Evolutionary conservation across 192 early-diverging fungal genomes (phyloP).

Genomic region (Diversispora epigaea): DNA sequence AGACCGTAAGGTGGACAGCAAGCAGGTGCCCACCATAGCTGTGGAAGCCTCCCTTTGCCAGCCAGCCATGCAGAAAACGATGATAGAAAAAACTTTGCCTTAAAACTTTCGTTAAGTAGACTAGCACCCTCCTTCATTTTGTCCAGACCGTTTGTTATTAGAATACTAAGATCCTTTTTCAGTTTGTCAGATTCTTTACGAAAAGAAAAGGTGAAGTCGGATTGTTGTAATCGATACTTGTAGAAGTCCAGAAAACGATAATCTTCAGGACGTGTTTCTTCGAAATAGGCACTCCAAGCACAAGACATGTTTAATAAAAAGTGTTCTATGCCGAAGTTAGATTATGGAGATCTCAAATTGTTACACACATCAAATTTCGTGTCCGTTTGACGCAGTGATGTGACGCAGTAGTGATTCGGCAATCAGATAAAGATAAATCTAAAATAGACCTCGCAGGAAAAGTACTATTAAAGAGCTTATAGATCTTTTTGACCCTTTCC

Average conservation of each 20-base stretch:
- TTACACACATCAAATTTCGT: too few species aligned
- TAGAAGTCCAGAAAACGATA: conserved; percentile 35
- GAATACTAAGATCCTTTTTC: conserved; percentile 17
- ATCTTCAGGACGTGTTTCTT: conserved; percentile 33
- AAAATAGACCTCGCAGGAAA: too few species aligned
- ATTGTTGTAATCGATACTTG: conserved; percentile 31
- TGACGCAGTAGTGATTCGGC: too few species aligned
- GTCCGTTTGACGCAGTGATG: too few species aligned
- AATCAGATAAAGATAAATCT: too few species aligned
- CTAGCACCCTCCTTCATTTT: conserved; percentile 24
- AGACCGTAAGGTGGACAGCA: conserved; percentile 32
- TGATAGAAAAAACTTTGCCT: conserved; percentile 29
- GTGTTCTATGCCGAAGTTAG: too few species aligned
- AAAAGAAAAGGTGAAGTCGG: conserved; percentile 34
- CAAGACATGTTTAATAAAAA: conserved; percentile 2
- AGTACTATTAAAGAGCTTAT: too few species aligned
- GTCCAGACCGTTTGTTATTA: conserved; percentile 25
- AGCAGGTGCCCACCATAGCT: conserved; percentile 31
- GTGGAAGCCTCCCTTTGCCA: conserved; percentile 32
- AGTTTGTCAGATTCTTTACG: conserved; percentile 30
- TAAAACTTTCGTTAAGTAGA: conserved; percentile 20
- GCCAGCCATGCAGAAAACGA: conserved; percentile 31
- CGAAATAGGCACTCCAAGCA: conserved; percentile 28
- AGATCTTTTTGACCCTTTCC: too few species aligned
- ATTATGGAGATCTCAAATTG: too few species aligned